Conservation (phyloP, 495 filamentous ascomycete genomes). For the Parmelia sp. region DNA sequence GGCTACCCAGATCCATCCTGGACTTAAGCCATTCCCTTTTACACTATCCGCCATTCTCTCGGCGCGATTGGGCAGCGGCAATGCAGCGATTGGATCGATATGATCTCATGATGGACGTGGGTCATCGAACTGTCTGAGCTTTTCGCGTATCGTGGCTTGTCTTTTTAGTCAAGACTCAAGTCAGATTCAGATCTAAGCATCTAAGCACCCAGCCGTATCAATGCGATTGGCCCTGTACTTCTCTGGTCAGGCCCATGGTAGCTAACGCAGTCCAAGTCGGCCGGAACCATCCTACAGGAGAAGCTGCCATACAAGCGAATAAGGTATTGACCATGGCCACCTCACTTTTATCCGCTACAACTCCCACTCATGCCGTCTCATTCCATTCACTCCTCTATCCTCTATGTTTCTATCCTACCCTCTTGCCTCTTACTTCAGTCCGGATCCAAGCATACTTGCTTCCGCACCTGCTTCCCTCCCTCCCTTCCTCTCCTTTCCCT, state of each 20-base stretch:
- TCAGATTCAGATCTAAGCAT: background rate
- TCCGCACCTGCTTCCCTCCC: background rate
- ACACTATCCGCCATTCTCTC: background rate
- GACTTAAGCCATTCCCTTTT: constrained; percentile 1
- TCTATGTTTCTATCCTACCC: background rate
- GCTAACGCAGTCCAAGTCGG: background rate
- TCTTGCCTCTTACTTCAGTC: background rate
- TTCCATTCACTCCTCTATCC: background rate
- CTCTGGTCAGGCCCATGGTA: background rate
- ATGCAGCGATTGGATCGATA: background rate
- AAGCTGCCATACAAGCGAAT: background rate
- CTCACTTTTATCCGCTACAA: constrained; percentile 4
- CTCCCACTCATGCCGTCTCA: background rate
- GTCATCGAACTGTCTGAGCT: constrained; percentile 1
- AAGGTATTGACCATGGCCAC: background rate
- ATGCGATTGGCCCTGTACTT: constrained; percentile 12
- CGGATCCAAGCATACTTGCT: background rate
- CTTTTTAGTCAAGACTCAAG: constrained; percentile 6
- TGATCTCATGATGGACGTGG: background rate
- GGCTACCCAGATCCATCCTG: constrained; percentile 1
- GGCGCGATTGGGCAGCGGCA: constrained; percentile 9
- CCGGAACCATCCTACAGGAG: background rate
- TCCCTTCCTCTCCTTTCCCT: background rate
- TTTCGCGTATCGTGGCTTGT: constrained; percentile 15
- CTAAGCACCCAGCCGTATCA: background rate